Evolutionary conservation across 1,284 basidiomycete species (phyloP).

Genomic region (Mycosarcoma maydis): DNA sequence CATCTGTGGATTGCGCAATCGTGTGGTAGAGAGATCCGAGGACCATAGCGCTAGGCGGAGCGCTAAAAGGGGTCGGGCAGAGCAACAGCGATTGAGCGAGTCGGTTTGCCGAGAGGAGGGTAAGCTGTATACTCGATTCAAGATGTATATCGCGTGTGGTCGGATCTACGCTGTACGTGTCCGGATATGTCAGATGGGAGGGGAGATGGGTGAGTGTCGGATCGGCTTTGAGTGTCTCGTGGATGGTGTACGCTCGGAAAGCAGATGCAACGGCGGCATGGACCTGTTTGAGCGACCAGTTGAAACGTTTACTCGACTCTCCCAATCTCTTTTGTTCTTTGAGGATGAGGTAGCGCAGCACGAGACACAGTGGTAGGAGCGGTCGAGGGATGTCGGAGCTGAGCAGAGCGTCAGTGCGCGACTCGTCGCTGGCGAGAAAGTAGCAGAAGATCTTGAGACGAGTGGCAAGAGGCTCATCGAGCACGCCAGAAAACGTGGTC

Average conservation of each 20-base stretch:
- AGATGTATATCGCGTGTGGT: constrained; percentile 44
- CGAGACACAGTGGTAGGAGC: constrained; percentile 35
- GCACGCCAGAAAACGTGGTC: constrained; percentile 11
- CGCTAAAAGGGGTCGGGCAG: constrained; percentile 26
- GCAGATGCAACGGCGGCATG: constrained; percentile 29
- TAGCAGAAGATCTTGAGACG: constrained; percentile 32
- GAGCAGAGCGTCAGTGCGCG: constrained; percentile 15
- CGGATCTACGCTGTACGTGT: constrained; percentile 23
- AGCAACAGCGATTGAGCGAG: constrained; percentile 43
- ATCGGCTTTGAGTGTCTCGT: constrained; percentile 29
- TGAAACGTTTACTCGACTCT: constrained; percentile 39
- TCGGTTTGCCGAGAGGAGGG: constrained; percentile 30
- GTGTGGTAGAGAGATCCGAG: constrained; percentile 39
- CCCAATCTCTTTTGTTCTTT: constrained; percentile 34
- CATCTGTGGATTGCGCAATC: constrained; percentile 22
- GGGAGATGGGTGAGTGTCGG: constrained; percentile 20
- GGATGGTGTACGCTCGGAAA: constrained; percentile 16
- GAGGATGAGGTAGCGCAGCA: constrained; percentile 40
- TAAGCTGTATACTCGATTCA: constrained; percentile 37
- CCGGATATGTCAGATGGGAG: constrained; percentile 9
- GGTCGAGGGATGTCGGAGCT: constrained; percentile 12
- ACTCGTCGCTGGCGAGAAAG: constrained; percentile 29
- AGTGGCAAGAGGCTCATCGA: constrained; percentile 31
- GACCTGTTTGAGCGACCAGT: constrained; percentile 44
- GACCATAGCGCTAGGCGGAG: constrained; percentile 35